These are phyloP conservation scores for Ustilago shanxiensis DNA, from an alignment of 1,284 basidiomycete species.

Conservation along the genomic window DNA sequence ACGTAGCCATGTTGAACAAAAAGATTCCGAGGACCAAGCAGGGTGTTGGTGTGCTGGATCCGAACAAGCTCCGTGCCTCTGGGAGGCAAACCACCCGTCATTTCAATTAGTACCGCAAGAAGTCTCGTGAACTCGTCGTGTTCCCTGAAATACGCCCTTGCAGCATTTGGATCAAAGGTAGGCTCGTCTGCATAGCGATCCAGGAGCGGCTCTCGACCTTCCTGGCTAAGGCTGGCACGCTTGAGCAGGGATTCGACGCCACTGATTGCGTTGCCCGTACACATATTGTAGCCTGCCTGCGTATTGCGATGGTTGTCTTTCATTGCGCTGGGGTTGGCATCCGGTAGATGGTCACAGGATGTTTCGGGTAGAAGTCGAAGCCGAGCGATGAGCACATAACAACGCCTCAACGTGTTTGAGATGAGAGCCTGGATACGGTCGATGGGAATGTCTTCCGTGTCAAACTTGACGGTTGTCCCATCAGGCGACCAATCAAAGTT, in stretches of 20 bases:
- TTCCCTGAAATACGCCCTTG: background rate
- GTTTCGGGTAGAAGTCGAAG: background rate
- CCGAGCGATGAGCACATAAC: background rate
- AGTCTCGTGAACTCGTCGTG: conserved; percentile 5
- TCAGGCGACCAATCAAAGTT: too few species aligned
- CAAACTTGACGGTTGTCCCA: too few species aligned
- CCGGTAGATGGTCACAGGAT: too few species aligned
- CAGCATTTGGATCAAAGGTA: background rate
- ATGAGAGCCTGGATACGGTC: too few species aligned
- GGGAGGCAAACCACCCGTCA: background rate
- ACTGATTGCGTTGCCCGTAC: background rate
- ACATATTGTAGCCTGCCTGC: background rate
- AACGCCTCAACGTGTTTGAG: too few species aligned
- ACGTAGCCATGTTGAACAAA: background rate
- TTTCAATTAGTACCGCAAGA: background rate
- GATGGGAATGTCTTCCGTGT: too few species aligned
- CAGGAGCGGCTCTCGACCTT: too few species aligned
- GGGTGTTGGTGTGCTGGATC: conserved; percentile 4
- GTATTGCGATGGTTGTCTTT: background rate
- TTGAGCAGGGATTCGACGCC: background rate
- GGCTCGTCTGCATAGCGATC: background rate
- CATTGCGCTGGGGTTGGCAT: too few species aligned
- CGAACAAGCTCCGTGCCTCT: conserved; percentile 6
- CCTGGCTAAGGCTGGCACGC: background rate
- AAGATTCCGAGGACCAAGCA: background rate